These are phyloP conservation scores for Trichocladium uniseriatum DNA, from an alignment of 495 filamentous ascomycete genomes.

Conservation along the genomic window DNA sequence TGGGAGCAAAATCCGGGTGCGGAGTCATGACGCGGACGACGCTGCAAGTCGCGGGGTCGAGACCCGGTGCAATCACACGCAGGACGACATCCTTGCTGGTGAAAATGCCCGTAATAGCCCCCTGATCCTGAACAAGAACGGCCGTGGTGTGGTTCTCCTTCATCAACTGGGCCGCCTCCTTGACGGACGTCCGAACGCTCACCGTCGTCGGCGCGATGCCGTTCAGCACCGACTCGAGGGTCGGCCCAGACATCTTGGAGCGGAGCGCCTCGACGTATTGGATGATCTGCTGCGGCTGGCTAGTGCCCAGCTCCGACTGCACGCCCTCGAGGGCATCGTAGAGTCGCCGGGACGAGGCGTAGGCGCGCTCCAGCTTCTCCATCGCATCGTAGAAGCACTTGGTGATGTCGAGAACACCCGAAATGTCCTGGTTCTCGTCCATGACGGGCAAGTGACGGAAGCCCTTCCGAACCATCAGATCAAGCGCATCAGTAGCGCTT, in stretches of 20 bases:
- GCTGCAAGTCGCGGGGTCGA: slow-evolving; percentile 91
- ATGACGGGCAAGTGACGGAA: slow-evolving; percentile 97
- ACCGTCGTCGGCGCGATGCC: slow-evolving; percentile 89
- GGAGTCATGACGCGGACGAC: slow-evolving; percentile 98
- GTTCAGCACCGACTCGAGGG: slow-evolving; percentile 86
- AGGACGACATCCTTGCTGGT: slow-evolving; percentile 99
- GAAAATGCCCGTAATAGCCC: slow-evolving; percentile 96
- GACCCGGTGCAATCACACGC: slow-evolving; percentile 91
- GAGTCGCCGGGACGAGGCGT: slow-evolving; percentile 88
- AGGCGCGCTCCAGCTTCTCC: slow-evolving; percentile 97
- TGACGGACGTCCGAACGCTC: slow-evolving; percentile 89
- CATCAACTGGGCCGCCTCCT: slow-evolving; percentile 89
- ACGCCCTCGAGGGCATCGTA: slow-evolving; percentile 97
- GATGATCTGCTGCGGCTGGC: slow-evolving; percentile 95
- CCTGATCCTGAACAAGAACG: slow-evolving; percentile 91
- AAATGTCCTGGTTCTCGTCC: slow-evolving; percentile 99
- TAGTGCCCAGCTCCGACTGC: slow-evolving; percentile 94
- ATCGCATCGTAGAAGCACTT: slow-evolving; percentile 99
- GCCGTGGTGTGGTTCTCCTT: slow-evolving; percentile 98
- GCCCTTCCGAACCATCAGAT: slow-evolving; percentile 96
- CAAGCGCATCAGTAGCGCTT: slow-evolving; percentile 91
- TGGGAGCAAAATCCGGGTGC: slow-evolving; percentile 94
- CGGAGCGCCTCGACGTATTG: slow-evolving; percentile 95
- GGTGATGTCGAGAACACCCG: slow-evolving; percentile 95
- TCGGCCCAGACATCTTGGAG: slow-evolving; percentile 95